Base-by-base conservation (phyloP, 164 flowering plant genomes). In the Nymphaea colorata region DNA sequence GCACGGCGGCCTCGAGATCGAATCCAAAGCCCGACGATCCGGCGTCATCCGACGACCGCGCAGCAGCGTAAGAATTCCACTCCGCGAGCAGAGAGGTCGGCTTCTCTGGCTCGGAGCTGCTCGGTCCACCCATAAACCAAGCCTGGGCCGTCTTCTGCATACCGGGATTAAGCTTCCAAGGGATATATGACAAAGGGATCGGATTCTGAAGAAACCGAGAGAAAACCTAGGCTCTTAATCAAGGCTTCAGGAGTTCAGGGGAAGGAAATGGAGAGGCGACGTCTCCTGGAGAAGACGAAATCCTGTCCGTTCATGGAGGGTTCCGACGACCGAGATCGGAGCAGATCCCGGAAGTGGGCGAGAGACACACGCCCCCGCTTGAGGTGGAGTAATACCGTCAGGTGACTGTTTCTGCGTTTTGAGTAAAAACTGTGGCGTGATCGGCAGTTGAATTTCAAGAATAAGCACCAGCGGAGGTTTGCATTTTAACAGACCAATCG, bases 41-140 rank as follows among this genome's bases (percentile, higher is more conserved):
- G 41, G 41, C 43, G 14, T 80, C 80, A 7, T 79, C 83, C 7
- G 75, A 64, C 4, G 70, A 62, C 78, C 72, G 75, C 2, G 90
- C 67, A 16, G 96, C 80, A 0, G 93, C 85, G 72, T 93, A 93
- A 0, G 98, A 84, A 67, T 90, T 89, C 98, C 98, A 93, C 73
- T 90, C 96, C 4, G 96, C 81, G n/a, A 93, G 80, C 64, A 93
- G 71, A 62, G 98, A 90, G 12, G 94, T 73, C 6, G 86, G 67
- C 43, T 80, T 75, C 70, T 70, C 78, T 41, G 67, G 77, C 36
- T 72, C 80, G 47, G 62, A 57, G 68, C 68, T 59, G 64, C 79
- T 69, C 45, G 79, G 78, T 3, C 72, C 77, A 2, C 83, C 89
- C 60, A 82, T 68, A 74, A 92, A 92, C 98, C 98, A 92, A 3